Conservation (phyloP, 345 rosid genomes). For the Eucalyptus tenuipes region DNA sequence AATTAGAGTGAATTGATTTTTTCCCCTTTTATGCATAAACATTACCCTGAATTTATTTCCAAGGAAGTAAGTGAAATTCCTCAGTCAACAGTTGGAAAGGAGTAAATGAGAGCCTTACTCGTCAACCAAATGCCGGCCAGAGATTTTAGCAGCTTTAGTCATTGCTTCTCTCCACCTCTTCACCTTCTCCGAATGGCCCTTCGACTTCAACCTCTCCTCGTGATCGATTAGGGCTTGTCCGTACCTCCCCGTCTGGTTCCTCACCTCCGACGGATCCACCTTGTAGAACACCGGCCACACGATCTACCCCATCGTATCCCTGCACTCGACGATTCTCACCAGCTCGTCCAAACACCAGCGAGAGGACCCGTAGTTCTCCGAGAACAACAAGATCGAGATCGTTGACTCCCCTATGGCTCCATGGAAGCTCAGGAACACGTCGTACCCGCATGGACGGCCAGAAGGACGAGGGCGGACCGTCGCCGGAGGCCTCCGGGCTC, state of each 20-base stretch:
- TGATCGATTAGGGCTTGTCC: neutral
- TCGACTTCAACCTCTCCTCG: neutral
- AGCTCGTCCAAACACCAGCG: constrained; percentile 13
- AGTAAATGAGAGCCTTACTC: neutral
- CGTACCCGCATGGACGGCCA: neutral
- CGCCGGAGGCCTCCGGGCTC: neutral
- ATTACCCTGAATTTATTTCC: no score
- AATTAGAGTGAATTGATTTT: no score
- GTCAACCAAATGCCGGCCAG: neutral
- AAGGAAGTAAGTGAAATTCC: no score
- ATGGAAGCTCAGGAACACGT: constrained; percentile 13
- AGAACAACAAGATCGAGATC: neutral
- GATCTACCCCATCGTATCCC: neutral
- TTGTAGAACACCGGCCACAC: neutral
- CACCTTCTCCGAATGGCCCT: neutral
- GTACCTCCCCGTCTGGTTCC: neutral
- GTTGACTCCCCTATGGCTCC: neutral
- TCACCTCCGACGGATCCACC: neutral
- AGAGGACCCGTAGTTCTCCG: neutral
- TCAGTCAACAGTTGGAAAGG: neutral
- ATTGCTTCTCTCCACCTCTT: constrained; percentile 2
- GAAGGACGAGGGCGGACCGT: neutral
- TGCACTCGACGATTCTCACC: neutral
- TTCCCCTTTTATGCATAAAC: no score
- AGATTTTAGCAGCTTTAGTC: neutral